phyloP scores from a whole-genome alignment of 371 early-diverging fungal species.

The Apophysomyces variabilis region DNA sequence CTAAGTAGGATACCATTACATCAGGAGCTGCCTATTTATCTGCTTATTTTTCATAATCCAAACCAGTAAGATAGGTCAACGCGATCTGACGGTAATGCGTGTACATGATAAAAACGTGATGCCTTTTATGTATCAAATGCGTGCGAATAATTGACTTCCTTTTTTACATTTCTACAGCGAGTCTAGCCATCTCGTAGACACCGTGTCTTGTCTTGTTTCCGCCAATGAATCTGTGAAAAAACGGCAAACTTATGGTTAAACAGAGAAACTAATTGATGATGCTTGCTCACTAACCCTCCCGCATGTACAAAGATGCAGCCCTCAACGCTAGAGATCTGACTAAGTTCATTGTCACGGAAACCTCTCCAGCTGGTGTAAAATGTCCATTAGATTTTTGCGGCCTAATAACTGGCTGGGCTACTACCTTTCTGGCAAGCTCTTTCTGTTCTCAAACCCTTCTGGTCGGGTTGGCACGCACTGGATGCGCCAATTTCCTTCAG shows the following conservation, averaged over 20 bases:
- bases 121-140: not conserved
- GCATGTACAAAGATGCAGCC: conserved; percentile 96
- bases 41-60: no score
- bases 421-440: conserved; percentile 84
- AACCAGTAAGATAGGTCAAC: no score
- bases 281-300: conserved; percentile 61
- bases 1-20: not conserved
- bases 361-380: conserved; percentile 84
- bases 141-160: not conserved
- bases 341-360: conserved; percentile 86
- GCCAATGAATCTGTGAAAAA: conserved; percentile 71
- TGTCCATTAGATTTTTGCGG: not conserved
- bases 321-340: conserved; percentile 74
- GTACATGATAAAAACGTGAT: not conserved
- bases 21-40: no score
- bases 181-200: conserved; percentile 52
- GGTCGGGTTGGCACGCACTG: conserved; percentile 81
- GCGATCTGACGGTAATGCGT: no score
- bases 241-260: not conserved
- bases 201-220: conserved; percentile 56
- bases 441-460: conserved; percentile 85
- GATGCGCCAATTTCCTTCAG: conserved; percentile 71
- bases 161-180: conserved; percentile 51
- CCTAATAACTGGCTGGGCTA: not conserved
- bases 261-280: not conserved